Evolutionary conservation across 176 grass and related monocot species (phyloP), one percentile per base, ranked within the genome.

Genomic region (Coix lacrymajobi): DNA sequence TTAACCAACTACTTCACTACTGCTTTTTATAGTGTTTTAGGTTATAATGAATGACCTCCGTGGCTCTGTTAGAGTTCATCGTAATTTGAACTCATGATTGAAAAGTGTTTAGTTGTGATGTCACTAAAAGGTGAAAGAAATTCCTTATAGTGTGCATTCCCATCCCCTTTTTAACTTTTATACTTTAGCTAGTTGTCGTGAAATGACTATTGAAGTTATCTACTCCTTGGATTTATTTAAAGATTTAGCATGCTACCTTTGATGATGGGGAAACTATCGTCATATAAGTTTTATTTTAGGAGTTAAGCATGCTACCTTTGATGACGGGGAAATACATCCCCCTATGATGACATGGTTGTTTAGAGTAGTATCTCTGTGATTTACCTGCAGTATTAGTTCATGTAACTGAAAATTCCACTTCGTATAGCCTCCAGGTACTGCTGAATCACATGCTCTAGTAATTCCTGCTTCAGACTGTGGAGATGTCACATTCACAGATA

Each of bases 361-460:
- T 73, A 88, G 48, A 52, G 17, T 84, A 52, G 25, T 9, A 75
- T 82, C 24, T 30, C 56, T 71, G 66, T 49, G 48, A 62, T 12
- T 79, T 79, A 37, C 37, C 52, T 81, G 32, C 37, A 67, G 26
- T 57, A 75, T 66, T 89, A 54, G 54, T 69, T 77, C 64, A 81
- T 84, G 71, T 38, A 34, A 63, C 69, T 73, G 56, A 66, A 66
- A 60, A 1, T 48, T 82, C 44, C 64, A 32, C 71, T 98, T 87
- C 25, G 31, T 75, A 72, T 66, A 98, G 96, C 93, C 93, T 70
- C 96, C 96, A 93, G 96, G 96, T 77, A 93, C 92, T 54, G 96
- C 92, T 29, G 93, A 88, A 86, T 89, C 92, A 81, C 88, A 91
- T 79, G 80, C 89, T 49, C 54, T 91, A 41, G 81, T 90, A 41